Evolutionary conservation across 2,329 filamentous ascomycete species (phyloP), one percentile per base, ranked within the genome.

Genomic region (Pyricularia pennisetigena): DNA sequence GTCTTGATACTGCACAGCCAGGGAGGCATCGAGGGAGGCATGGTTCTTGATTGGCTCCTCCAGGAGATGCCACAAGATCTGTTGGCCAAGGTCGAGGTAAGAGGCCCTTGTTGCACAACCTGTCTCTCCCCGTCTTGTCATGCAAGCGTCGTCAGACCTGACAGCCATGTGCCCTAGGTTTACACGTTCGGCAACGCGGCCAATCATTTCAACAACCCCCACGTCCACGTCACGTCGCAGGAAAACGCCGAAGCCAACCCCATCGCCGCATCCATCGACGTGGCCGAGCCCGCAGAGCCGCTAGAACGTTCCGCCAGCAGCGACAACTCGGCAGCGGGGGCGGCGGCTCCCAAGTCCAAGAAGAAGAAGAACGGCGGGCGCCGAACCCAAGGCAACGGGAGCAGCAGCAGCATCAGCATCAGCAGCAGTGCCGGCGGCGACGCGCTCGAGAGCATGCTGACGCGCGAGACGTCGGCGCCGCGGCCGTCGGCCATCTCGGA

Each of bases 201-300:
- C 0, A 92, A 92, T 73, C 90, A 94, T 76, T 94, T 93, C 80
- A 93, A 93, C 76, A 92, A 93, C 71, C 91, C 91, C 0, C 84
- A 86, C 71, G 81, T 83, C 3, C 83, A 85, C 69, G 72, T 79
- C 12, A 73, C 77, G 1, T 82, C 82, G 0, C 83, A 87, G 70
- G 72, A 73, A 6, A 72, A 73, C 4, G 76, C 63, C n/a, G 49
- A 35, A 59, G 66, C 66, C 2, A 63, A 62, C 66, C 54, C 66
- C 14, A 24, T 62, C 26, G 59, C 59, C 3, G 59, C 59, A 8
- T 57, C 28, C 29, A 62, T 24, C 30, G 59, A 57, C 54, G 41
- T 30, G 28, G 57, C 49, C 59, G 57, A 28, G 54, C 54, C 23
- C 20, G 10, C 49, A 14, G 54, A 66, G 24, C 2, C n/a, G 2